Base-by-base conservation (phyloP, 176 grass and related monocot species). In the Microstegium vimineum region DNA sequence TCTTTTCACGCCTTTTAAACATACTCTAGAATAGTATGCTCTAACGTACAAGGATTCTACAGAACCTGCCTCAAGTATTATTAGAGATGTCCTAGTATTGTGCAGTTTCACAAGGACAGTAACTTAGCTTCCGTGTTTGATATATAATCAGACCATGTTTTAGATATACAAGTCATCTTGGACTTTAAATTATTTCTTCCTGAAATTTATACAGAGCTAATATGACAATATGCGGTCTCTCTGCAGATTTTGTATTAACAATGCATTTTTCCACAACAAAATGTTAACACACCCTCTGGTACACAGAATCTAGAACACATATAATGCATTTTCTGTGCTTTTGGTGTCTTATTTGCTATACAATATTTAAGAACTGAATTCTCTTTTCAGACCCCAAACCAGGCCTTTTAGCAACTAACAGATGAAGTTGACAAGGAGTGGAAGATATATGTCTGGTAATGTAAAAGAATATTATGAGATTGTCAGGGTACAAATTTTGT, bases 371-470 rank as follows among this genome's bases (percentile, higher is more conserved):
- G 6, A 78, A 62, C 15, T 78, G 3, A 47, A 71, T 51, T 71
- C 0, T 82, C 17, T 71, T 62, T 51, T 34, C 69, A 37, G 36
- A 37, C 36, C 5, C 6, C 36, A 37, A 35, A 35, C 34, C 34
- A 35, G 4, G 34, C 35, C 35, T 36, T 36, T 36, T 36, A 78
- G 68, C 74, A 86, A 34, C 73, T 83, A 79, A 79, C 47, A 74
- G 88, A 90, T 34, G 79, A 83, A 74, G 80, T 78, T 25, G 88
- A 86, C 75, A 90, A 80, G 47, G 88, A 90, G 15, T 70, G 83
- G 40, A 83, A 83, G 28, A 79, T n/a, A n/a, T n/a, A n/a, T 83
- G 62, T 65, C 79, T 75, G 79, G 83, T 28, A 83, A 31, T 74
- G 63, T 83, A 73, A 78, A 65, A 5, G 74, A 86, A 62, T 63